These are phyloP conservation scores for Geotrichum cucujoidarum DNA, from an alignment of 1,139 yeast genomes.

Conservation along the genomic window DNA sequence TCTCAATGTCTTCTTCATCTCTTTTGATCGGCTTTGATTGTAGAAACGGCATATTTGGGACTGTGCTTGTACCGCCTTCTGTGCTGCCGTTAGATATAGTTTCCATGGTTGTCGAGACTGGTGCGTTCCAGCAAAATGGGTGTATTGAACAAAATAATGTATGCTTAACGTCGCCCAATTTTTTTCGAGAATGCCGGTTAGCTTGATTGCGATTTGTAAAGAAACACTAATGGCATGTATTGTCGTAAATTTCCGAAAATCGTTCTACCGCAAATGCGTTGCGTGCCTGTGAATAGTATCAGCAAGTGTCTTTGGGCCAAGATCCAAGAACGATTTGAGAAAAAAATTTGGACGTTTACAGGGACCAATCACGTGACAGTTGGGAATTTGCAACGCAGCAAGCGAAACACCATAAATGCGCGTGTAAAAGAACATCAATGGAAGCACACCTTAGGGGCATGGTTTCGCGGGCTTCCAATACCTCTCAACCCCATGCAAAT, in stretches of 20 bases:
- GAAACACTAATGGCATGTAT: neutral
- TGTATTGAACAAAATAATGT: too few relatives aligned
- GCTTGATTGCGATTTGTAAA: neutral
- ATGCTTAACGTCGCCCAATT: too few relatives aligned
- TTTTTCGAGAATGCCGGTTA: too few relatives aligned
- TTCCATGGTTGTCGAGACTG: neutral
- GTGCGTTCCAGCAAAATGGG: too few relatives aligned
- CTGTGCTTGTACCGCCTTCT: too few relatives aligned
- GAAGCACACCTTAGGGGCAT: too few relatives aligned
- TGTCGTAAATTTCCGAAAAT: neutral
- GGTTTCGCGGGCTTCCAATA: too few relatives aligned
- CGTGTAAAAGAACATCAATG: too few relatives aligned
- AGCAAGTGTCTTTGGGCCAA: neutral
- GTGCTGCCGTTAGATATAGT: too few relatives aligned
- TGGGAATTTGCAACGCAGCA: too few relatives aligned
- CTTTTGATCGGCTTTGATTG: neutral
- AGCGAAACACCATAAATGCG: too few relatives aligned
- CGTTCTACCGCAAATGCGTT: neutral
- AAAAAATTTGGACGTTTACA: neutral
- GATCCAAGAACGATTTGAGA: neutral
- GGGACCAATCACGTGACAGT: neutral
- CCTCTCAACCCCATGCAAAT: too few relatives aligned
- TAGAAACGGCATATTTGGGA: neutral
- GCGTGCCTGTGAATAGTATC: neutral
- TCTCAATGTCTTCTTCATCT: constrained; percentile 7